Percentiles rank a stretch among this genome's conserved stretches.
Evolutionary conservation across 1,139 yeast genomes (phyloP).

Genomic region (Candida sp.): DNA sequence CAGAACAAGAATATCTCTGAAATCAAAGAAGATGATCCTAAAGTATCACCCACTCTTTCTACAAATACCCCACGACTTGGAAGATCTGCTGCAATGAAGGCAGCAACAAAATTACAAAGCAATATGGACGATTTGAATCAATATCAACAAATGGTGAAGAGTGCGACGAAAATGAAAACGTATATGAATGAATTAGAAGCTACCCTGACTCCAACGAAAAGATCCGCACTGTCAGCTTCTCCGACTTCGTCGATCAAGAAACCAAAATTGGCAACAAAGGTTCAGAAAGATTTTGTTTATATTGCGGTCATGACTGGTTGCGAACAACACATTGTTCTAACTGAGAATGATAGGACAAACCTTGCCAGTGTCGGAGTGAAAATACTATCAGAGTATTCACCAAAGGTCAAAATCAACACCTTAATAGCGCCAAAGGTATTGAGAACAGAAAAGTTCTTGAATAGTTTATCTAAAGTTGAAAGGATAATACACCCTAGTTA

Average conservation of each 20-base stretch:
- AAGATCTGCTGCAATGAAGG: constrained; percentile 61
- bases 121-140: constrained; percentile 65
- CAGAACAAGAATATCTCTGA: neutral
- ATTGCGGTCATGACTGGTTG: constrained; percentile 64
- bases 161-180: constrained; percentile 34
- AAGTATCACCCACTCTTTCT: neutral
- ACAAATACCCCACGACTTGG: constrained; percentile 12
- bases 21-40: neutral
- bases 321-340: constrained; percentile 40
- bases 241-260: constrained; percentile 2
- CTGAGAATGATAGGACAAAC: constrained; percentile 27
- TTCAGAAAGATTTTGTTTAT: constrained; percentile 12
- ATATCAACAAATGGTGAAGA: constrained; percentile 47
- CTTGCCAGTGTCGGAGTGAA: constrained; percentile 35
- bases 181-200: constrained; percentile 33
- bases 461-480: constrained; percentile 32
- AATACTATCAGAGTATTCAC: constrained; percentile 32
- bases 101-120: constrained; percentile 62
- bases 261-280: neutral
- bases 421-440: constrained; percentile 74
- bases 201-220: constrained; percentile 9
- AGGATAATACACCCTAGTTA: constrained; percentile 48
- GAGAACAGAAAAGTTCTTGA: constrained; percentile 83
- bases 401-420: constrained; percentile 30
- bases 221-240: constrained; percentile 3